phyloP scores from a whole-genome alignment of 2,329 filamentous ascomycete species.

The Xylariaceae sp. region DNA sequence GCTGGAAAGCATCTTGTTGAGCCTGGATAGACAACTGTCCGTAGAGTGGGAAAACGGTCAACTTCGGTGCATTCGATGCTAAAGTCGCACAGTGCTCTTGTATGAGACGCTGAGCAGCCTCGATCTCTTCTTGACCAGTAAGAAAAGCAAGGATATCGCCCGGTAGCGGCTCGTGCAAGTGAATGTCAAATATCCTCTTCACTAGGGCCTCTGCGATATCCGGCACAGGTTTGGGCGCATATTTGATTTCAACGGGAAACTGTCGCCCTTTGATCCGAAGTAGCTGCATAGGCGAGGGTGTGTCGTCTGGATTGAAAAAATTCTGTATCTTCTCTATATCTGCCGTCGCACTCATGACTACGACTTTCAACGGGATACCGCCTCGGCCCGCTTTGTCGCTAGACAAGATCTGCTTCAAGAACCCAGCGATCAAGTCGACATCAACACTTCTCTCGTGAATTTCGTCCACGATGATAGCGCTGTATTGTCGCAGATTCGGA shows the following conservation, averaged over 20 bases:
- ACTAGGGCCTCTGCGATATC: constrained; percentile 82
- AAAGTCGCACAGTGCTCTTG: constrained; percentile 75
- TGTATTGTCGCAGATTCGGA: constrained; percentile 78
- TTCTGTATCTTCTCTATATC: constrained; percentile 74
- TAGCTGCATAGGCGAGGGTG: constrained; percentile 35
- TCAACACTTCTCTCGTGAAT: constrained; percentile 96
- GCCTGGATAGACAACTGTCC: constrained; percentile 84
- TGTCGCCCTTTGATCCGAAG: constrained; percentile 81
- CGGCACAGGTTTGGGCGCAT: constrained; percentile 70
- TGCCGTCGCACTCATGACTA: constrained; percentile 96
- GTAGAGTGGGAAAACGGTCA: constrained; percentile 76
- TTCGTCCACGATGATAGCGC: constrained; percentile 88
- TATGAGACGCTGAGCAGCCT: constrained; percentile 73
- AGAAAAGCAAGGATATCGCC: constrained; percentile 93
- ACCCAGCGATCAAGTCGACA: constrained; percentile 86
- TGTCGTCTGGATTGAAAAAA: constrained; percentile 59
- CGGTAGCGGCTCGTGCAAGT: constrained; percentile 83
- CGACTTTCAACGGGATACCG: constrained; percentile 76
- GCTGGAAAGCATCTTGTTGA: constrained; percentile 82
- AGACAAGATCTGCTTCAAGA: constrained; percentile 73
- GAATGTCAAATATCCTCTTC: constrained; percentile 80
- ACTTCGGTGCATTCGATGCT: constrained; percentile 69
- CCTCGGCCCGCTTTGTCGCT: constrained; percentile 62
- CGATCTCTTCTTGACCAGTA: constrained; percentile 90
- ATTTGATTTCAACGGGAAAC: constrained; percentile 75